phyloP scores from a whole-genome alignment of 306 rosid genomes.

The Arachis hypogaea region DNA sequence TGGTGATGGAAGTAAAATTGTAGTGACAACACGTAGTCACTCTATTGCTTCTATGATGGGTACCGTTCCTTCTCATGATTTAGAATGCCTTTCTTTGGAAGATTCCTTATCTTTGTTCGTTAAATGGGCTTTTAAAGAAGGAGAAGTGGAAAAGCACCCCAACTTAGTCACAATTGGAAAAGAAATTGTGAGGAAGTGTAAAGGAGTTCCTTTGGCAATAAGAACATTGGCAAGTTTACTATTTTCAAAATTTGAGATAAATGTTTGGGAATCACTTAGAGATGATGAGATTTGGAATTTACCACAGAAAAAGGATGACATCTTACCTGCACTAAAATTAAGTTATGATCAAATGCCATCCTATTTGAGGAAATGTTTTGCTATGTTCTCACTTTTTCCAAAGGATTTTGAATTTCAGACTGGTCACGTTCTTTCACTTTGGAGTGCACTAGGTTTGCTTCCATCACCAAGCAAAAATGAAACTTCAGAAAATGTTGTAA shows the following conservation, averaged over 20 bases:
- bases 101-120: conserved; percentile 32
- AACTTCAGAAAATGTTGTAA: conserved; percentile 12
- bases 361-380: conserved; percentile 44
- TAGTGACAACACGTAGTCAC: conserved; percentile 23
- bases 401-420: background rate
- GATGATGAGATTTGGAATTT: conserved; percentile 49
- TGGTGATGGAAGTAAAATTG: conserved; percentile 21
- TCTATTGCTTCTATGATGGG: conserved; percentile 30
- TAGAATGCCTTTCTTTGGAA: background rate
- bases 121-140: conserved; percentile 45
- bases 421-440: background rate
- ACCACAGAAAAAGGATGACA: conserved; percentile 10
- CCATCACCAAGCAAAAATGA: conserved; percentile 1
- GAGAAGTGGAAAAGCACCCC: conserved; percentile 20
- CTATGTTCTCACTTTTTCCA: conserved; percentile 32
- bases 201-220: conserved; percentile 43
- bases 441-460: conserved; percentile 48
- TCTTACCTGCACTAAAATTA: conserved; percentile 38
- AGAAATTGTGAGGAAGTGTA: conserved; percentile 39
- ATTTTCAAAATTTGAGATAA: background rate
- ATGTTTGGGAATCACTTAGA: background rate
- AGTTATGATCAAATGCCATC: conserved; percentile 49
- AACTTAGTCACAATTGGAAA: conserved; percentile 22
- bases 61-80: background rate
- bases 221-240: conserved; percentile 40